These are phyloP conservation scores for Pseudogymnoascus sp. DNA, from an alignment of 2,329 filamentous ascomycete genomes.

Conservation along the genomic window DNA sequence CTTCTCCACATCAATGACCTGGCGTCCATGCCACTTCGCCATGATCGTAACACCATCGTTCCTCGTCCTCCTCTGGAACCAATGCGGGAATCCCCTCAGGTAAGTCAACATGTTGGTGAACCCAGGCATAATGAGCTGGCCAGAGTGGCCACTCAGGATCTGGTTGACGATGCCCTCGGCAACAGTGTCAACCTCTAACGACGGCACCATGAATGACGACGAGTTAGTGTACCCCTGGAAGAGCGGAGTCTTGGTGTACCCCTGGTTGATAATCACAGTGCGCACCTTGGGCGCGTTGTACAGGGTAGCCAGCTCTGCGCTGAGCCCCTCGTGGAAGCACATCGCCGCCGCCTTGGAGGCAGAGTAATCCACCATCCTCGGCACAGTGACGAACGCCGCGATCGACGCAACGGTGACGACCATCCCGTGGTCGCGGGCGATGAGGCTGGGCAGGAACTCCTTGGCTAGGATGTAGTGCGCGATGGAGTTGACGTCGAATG, in stretches of 20 bases:
- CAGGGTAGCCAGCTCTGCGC: slow-evolving; percentile 46
- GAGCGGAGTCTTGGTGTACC: slow-evolving; percentile 52
- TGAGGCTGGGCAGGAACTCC: slow-evolving; percentile 60
- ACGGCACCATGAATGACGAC: slow-evolving; percentile 41
- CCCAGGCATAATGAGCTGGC: slow-evolving; percentile 46
- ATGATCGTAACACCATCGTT: slow-evolving; percentile 27
- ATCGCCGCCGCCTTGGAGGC: slow-evolving; percentile 58
- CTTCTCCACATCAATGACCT: slow-evolving; percentile 26
- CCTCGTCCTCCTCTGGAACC: slow-evolving; percentile 49
- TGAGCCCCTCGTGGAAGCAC: slow-evolving; percentile 58
- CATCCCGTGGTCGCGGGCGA: slow-evolving; percentile 59
- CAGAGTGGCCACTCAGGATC: slow-evolving; percentile 48
- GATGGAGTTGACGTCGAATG: slow-evolving; percentile 63
- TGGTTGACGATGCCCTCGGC: slow-evolving; percentile 54
- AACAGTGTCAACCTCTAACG: slow-evolving; percentile 52
- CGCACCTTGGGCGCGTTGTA: slow-evolving; percentile 57
- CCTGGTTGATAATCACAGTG: slow-evolving; percentile 58
- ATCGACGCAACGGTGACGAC: slow-evolving; percentile 61
- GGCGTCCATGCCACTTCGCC: slow-evolving; percentile 24
- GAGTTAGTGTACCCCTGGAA: slow-evolving; percentile 47
- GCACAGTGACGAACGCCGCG: slow-evolving; percentile 51
- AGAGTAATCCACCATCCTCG: slow-evolving; percentile 60
- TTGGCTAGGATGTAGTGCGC: slow-evolving; percentile 58
- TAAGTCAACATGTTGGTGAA: slow-evolving; percentile 34
- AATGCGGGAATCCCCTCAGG: slow-evolving; percentile 49